Conservation (phyloP, 75 land plant genomes). For the Picea sitchensis region DNA sequence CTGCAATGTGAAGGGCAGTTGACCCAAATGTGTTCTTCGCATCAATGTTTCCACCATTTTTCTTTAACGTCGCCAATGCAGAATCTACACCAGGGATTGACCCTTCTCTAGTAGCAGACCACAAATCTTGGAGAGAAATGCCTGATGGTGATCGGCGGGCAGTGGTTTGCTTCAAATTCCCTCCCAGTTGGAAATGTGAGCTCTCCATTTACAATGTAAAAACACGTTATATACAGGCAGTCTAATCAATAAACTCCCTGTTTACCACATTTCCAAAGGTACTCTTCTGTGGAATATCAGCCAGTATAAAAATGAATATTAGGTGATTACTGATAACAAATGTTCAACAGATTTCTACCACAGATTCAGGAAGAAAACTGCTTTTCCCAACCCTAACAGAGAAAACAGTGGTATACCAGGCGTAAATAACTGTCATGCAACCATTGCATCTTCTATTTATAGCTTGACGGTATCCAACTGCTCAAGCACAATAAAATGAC, state of each 20-base stretch:
- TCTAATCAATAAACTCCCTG: background rate
- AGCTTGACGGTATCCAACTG: background rate
- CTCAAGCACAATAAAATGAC: background rate
- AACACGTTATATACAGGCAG: background rate
- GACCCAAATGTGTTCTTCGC: slow-evolving; percentile 73
- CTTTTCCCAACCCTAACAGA: background rate
- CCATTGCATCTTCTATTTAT: background rate
- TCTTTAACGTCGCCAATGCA: slow-evolving; percentile 66
- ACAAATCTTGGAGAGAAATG: slow-evolving; percentile 52
- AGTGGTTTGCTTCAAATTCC: slow-evolving; percentile 15
- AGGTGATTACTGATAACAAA: background rate
- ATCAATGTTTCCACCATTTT: slow-evolving; percentile 75
- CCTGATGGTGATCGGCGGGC: slow-evolving; percentile 15
- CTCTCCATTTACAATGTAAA: slow-evolving; percentile 10
- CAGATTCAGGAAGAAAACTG: background rate
- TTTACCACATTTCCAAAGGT: background rate
- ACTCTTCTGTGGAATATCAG: background rate
- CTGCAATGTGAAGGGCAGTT: slow-evolving; percentile 93
- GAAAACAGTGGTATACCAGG: background rate
- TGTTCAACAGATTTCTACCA: background rate
- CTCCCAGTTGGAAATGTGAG: background rate
- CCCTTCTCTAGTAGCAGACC: slow-evolving; percentile 62
- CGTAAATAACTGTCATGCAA: background rate
- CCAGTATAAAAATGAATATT: background rate
- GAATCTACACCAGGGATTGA: slow-evolving; percentile 65